Evolutionary conservation across 257 asterid species (phyloP).

Genomic region (Solanum chilense): DNA sequence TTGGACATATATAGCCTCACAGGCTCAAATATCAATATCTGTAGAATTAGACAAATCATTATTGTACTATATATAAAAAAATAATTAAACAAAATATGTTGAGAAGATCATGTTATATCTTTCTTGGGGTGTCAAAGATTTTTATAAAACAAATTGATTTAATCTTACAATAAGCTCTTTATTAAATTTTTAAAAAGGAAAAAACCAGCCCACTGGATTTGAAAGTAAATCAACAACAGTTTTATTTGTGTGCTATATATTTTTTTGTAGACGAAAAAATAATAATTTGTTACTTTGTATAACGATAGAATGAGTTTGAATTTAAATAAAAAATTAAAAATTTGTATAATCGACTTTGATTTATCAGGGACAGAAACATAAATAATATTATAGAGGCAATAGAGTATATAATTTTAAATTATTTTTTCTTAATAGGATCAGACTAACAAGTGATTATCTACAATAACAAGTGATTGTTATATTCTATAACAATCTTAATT

Average conservation of each 20-base stretch:
- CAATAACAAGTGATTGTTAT: neutral
- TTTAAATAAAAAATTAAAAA: neutral
- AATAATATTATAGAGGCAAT: neutral
- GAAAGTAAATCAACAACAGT: neutral
- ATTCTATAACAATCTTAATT: neutral
- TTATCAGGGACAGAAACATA: neutral
- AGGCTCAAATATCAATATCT: neutral
- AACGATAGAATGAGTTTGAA: neutral
- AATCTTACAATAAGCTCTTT: neutral
- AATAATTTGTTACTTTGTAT: neutral
- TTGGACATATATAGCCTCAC: neutral
- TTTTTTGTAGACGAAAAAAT: neutral
- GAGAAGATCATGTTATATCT: neutral
- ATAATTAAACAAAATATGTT: neutral
- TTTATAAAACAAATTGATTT: neutral
- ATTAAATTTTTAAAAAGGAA: neutral
- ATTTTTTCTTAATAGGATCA: neutral
- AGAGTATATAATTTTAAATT: neutral
- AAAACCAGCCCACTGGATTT: neutral
- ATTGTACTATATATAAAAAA: neutral
- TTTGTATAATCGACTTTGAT: neutral
- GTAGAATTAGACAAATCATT: neutral
- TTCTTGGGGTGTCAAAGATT: neutral
- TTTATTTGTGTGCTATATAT: neutral
- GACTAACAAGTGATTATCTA: neutral